Conservation (phyloP, 1,284 basidiomycete species). For the Wolfiporia cocos region DNA sequence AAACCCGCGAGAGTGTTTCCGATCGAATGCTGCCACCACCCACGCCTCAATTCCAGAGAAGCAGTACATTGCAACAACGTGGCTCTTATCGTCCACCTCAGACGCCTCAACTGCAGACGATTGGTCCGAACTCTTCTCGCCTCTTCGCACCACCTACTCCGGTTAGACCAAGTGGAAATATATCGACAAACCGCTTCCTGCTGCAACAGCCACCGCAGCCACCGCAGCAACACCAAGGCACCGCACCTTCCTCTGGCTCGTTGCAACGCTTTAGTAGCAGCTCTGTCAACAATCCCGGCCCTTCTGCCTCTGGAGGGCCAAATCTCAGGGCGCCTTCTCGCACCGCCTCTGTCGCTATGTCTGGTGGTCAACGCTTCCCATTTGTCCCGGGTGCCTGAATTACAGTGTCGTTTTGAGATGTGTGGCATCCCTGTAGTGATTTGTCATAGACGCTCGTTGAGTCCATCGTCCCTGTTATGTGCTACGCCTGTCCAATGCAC, state of each 20-base stretch:
- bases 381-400: constrained; percentile 11
- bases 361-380: constrained; percentile 14
- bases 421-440: no score
- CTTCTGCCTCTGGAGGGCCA: not conserved
- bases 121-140: constrained; percentile 5
- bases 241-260: not conserved
- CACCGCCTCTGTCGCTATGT: constrained; percentile 8
- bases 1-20: not conserved
- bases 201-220: constrained; percentile 11
- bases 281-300: constrained; percentile 1
- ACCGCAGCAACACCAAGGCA: constrained; percentile 7
- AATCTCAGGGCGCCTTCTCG: constrained; percentile 5
- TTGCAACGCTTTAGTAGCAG: not conserved
- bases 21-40: constrained; percentile 11
- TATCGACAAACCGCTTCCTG: constrained; percentile 15
- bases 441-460: no score
- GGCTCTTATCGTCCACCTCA: constrained; percentile 11
- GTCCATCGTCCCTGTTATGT: not conserved
- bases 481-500: not conserved
- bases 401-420: not conserved
- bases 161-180: constrained; percentile 7
- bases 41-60: constrained; percentile 8
- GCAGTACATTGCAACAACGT: constrained; percentile 8
- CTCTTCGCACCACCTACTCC: constrained; percentile 14
- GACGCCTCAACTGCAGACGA: constrained; percentile 10